These are phyloP conservation scores for Senna tora DNA, from an alignment of 306 rosid genomes.

Conservation along the genomic window DNA sequence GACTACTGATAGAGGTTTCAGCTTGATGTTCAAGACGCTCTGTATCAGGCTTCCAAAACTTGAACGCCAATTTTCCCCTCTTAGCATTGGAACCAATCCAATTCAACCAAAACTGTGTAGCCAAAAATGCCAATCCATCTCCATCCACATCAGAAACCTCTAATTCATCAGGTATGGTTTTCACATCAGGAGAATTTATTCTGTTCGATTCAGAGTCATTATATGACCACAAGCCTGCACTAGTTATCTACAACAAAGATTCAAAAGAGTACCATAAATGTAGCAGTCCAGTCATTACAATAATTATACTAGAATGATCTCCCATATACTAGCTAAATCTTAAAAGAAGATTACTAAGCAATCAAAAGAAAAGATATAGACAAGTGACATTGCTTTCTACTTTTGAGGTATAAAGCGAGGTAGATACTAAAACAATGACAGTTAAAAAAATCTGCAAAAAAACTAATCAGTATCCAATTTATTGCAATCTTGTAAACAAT, in stretches of 20 bases:
- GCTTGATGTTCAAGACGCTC: slow-evolving; percentile 62
- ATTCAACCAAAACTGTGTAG: slow-evolving; percentile 65
- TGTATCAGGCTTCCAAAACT: slow-evolving; percentile 67
- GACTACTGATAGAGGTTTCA: slow-evolving; percentile 55
- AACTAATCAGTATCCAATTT: slow-evolving; percentile 1
- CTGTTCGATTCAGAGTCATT: slow-evolving; percentile 55
- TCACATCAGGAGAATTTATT: slow-evolving; percentile 44
- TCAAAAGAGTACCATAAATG: slow-evolving; percentile 26
- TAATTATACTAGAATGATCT: slow-evolving; percentile 25
- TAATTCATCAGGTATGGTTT: slow-evolving; percentile 43
- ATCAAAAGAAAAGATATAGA: slow-evolving; percentile 8
- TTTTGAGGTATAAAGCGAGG: not conserved
- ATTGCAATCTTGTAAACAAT: slow-evolving; percentile 1
- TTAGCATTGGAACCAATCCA: slow-evolving; percentile 73
- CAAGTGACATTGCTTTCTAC: not conserved
- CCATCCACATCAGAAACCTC: slow-evolving; percentile 59
- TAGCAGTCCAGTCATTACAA: slow-evolving; percentile 29
- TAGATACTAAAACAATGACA: not conserved
- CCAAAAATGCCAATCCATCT: slow-evolving; percentile 63
- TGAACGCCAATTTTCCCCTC: slow-evolving; percentile 58
- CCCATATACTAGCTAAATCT: slow-evolving; percentile 24
- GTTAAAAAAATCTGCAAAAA: not conserved
- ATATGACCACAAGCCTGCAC: slow-evolving; percentile 79
- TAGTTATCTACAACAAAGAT: slow-evolving; percentile 59
- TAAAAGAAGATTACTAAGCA: slow-evolving; percentile 1